Percentiles rank a stretch among this genome's conserved stretches.
Evolutionary conservation across 352 stramenopile species (phyloP).

Genomic region (Blastocystis sp.): DNA sequence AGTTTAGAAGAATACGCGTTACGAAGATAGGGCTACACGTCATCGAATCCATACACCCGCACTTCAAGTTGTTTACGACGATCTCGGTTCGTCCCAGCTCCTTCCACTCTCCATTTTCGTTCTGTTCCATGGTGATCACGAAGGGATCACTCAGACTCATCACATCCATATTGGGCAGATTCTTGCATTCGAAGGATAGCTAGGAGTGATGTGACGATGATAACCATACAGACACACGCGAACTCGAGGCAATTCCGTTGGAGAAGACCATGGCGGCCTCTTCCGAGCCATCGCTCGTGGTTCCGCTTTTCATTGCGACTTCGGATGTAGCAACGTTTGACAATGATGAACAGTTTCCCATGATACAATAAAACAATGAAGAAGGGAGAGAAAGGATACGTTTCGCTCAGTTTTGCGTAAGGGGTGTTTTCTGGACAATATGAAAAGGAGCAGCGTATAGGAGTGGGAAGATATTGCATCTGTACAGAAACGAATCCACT

Average conservation of each 20-base stretch:
- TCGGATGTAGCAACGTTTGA: neutral
- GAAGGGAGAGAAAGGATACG: neutral
- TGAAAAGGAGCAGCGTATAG: too few species aligned
- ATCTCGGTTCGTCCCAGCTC: constrained; percentile 71
- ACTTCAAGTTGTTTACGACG: constrained; percentile 63
- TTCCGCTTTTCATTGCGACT: neutral
- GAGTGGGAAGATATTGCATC: too few species aligned
- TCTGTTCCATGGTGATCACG: constrained; percentile 61
- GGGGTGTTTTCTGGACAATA: too few species aligned
- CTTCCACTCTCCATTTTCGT: constrained; percentile 44
- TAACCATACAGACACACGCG: neutral
- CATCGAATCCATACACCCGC: neutral
- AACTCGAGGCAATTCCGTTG: neutral
- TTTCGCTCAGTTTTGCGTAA: too few species aligned
- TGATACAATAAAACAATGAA: neutral
- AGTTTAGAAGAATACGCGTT: constrained; percentile 72
- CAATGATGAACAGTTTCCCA: constrained; percentile 42
- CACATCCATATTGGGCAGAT: constrained; percentile 73
- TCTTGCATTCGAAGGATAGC: constrained; percentile 70
- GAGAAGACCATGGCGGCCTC: neutral
- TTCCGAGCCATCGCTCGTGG: neutral
- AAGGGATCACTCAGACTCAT: constrained; percentile 77
- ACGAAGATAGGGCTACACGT: constrained; percentile 71
- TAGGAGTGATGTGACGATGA: constrained; percentile 61
- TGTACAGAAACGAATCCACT: too few species aligned